Evolutionary conservation across 495 filamentous ascomycete genomes (phyloP), one percentile per base, ranked within the genome.

Genomic region (Emericellopsis terricola): DNA sequence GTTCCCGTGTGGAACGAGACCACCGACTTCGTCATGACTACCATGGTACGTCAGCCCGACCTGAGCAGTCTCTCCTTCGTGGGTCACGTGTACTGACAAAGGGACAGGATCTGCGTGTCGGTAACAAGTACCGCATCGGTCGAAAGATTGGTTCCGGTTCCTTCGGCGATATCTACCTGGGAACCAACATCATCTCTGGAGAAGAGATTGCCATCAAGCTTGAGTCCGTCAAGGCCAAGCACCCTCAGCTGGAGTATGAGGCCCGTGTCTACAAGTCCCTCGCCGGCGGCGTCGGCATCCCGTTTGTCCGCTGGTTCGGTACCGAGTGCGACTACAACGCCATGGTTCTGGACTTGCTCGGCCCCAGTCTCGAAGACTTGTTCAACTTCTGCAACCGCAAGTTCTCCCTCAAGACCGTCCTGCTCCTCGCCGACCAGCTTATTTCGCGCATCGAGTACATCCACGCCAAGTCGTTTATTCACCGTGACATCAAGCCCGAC

Each of bases 381-480:
- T 99, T 99, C 84, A 99, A 99, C 73, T 99, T 99, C 59, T 99
- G 91, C 76, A 99, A 96, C 73, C 78, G 91, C 53, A 99, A 99
- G 56, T 99, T 96, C 69, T 94, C 89, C 8, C 62, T 99, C 43
- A 99, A 99, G 78, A 99, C 91, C n/a, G 91, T 99, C 27, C 64
- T 99, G 11, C 75, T 99, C 8, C 74, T 99, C 34, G 91, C 91
- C 50, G 91, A 99, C 51, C 91, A 99, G 64, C 73, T 99, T 57
- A 96, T 97, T 51, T 96, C 89, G 37, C 86, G 91, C 41, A 96
- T 99, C 55, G 91, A 99, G 59, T 99, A 99, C 65, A 99, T 99
- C 50, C 91, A 99, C 54, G 91, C 91, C 70, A 99, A 99, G 60
- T 94, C 85, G 17, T 99, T 99, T 62, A 99, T 99, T 53, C 91